Conservation (phyloP, 2,329 filamentous ascomycete species). For the Nothopassalora personata region DNA sequence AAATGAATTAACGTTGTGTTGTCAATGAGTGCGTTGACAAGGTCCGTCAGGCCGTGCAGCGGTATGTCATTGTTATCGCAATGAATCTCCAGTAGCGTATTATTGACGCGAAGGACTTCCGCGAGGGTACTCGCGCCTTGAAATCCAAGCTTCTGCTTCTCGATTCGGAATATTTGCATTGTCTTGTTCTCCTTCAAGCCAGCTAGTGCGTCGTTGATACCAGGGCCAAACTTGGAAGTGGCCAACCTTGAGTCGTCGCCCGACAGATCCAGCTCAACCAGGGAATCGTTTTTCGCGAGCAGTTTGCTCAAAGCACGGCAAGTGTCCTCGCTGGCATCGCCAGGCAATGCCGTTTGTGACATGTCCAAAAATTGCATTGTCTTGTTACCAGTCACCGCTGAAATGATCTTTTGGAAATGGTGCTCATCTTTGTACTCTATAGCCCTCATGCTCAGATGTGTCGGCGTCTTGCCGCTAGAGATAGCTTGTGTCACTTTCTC, state of each 20-base stretch:
- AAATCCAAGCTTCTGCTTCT: constrained; percentile 63
- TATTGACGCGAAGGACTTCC: constrained; percentile 62
- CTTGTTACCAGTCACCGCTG: constrained; percentile 57
- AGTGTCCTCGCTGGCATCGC: constrained; percentile 62
- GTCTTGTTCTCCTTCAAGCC: constrained; percentile 61
- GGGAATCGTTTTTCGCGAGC: constrained; percentile 61
- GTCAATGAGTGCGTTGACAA: constrained; percentile 62
- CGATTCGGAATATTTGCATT: constrained; percentile 58
- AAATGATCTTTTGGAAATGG: constrained; percentile 58
- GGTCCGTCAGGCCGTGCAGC: constrained; percentile 62
- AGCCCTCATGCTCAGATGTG: constrained; percentile 60
- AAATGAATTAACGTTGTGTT: constrained; percentile 60
- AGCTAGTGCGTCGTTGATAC: constrained; percentile 60
- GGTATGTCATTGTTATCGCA: constrained; percentile 69
- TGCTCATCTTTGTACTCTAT: constrained; percentile 63
- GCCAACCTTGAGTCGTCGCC: constrained; percentile 68
- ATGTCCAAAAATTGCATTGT: constrained; percentile 62
- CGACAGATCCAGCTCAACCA: constrained; percentile 64
- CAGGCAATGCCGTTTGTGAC: constrained; percentile 64
- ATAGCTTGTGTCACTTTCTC: constrained; percentile 50
- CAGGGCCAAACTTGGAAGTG: constrained; percentile 62
- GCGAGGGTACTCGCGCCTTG: constrained; percentile 65
- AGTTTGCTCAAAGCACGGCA: constrained; percentile 58
- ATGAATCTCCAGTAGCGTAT: constrained; percentile 58
- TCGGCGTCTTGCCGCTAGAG: constrained; percentile 50